Evolutionary conservation across 2,329 filamentous ascomycete genomes (phyloP).

Genomic region (Beauveria varroae): DNA sequence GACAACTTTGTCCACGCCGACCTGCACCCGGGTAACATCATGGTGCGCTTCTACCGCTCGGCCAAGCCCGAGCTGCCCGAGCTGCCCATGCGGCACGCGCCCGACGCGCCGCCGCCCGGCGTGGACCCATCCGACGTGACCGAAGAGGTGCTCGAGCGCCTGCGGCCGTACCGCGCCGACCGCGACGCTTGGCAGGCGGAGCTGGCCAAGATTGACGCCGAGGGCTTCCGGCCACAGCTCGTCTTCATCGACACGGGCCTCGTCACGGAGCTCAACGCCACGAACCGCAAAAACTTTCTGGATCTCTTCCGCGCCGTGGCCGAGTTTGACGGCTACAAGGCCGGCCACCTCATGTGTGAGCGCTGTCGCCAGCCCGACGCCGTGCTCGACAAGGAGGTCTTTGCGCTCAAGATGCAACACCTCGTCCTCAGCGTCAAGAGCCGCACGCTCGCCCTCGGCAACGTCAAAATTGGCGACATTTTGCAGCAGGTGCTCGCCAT

Average conservation of each 20-base stretch:
- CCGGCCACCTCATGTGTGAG: conserved; percentile 92
- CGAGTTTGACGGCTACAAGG: conserved; percentile 94
- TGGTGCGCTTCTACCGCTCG: conserved; percentile 95
- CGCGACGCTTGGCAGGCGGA: conserved; percentile 65
- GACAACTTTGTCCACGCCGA: conserved; percentile 98
- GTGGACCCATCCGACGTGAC: conserved; percentile 66
- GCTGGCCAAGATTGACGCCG: conserved; percentile 67
- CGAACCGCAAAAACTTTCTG: conserved; percentile 83
- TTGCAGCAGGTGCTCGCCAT: conserved; percentile 83
- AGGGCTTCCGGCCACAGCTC: conserved; percentile 87
- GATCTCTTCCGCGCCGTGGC: conserved; percentile 93
- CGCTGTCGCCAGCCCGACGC: conserved; percentile 87
- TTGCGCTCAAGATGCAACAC: conserved; percentile 95
- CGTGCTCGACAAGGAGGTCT: conserved; percentile 82
- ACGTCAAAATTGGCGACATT: conserved; percentile 93
- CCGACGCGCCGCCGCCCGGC: conserved; percentile 27
- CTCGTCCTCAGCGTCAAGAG: conserved; percentile 86
- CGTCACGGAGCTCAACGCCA: conserved; percentile 84
- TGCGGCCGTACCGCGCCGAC: conserved; percentile 64
- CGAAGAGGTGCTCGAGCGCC: conserved; percentile 72
- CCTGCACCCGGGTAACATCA: conserved; percentile 95
- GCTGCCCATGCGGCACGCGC: conserved; percentile 20
- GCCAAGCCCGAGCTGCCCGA: conserved; percentile 55
- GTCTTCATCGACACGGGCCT: conserved; percentile 97
- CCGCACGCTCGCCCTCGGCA: conserved; percentile 82